phyloP scores from a whole-genome alignment of 805 yeast species.

The Barnettozyma sp. region DNA sequence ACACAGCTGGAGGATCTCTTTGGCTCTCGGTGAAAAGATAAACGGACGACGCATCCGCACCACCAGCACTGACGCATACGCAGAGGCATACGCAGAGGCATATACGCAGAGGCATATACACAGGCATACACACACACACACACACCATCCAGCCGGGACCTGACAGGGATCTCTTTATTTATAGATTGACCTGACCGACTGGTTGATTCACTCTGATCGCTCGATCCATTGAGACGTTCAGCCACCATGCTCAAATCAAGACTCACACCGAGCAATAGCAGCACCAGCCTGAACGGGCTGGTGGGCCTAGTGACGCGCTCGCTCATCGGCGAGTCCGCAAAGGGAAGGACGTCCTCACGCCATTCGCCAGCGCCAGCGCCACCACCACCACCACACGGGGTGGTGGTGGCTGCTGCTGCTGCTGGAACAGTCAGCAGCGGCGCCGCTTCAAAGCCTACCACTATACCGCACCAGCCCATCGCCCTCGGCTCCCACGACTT shows the following conservation, averaged over 20 bases:
- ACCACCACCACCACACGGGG: not conserved
- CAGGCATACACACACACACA: too few species aligned
- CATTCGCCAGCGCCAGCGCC: not conserved
- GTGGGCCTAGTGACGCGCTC: slow-evolving; percentile 1
- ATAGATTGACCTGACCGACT: too few species aligned
- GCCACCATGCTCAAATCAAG: slow-evolving; percentile 4
- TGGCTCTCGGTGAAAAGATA: too few species aligned
- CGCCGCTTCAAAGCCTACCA: slow-evolving; percentile 2
- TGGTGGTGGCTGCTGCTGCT: not conserved
- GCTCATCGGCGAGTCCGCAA: too few species aligned
- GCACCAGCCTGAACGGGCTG: slow-evolving; percentile 2
- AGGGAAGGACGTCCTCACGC: slow-evolving; percentile 1
- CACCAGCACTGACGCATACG: too few species aligned
- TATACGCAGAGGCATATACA: too few species aligned
- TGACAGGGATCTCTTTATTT: too few species aligned
- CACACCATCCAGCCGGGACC: too few species aligned
- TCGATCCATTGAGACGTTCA: not conserved
- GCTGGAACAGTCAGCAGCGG: not conserved
- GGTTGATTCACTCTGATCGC: not conserved
- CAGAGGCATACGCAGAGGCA: too few species aligned
- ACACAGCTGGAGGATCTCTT: too few species aligned
- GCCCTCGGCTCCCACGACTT: not conserved
- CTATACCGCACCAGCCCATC: slow-evolving; percentile 4
- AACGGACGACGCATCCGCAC: too few species aligned
- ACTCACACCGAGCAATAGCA: slow-evolving; percentile 1